A percentile compares a stretch with the other conserved stretches of the same genome.
Conservation (phyloP, 2,329 filamentous ascomycete species). For the Ustulina deusta region DNA sequence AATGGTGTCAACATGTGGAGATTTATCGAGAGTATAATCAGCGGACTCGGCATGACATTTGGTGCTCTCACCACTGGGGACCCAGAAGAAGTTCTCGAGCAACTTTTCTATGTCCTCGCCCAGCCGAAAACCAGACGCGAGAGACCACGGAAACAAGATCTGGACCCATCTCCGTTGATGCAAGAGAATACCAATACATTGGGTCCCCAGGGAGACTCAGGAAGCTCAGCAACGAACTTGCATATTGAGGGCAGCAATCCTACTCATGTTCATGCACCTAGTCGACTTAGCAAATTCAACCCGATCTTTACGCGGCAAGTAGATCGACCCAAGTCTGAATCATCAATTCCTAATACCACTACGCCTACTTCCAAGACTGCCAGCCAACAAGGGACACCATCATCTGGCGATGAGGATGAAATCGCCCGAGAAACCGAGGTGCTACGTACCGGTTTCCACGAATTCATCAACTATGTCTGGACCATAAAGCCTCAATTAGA, state of each 20-base stretch:
- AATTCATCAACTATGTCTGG: constrained; percentile 22
- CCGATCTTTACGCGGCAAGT: no score
- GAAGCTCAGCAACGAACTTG: no score
- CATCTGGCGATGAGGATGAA: neutral
- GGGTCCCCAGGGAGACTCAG: no score
- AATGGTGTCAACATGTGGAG: constrained; percentile 9
- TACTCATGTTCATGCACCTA: no score
- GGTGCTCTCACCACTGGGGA: neutral
- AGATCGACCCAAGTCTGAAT: no score
- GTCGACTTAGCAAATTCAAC: no score
- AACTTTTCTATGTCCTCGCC: constrained; percentile 28
- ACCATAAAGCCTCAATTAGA: neutral
- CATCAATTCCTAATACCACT: neutral
- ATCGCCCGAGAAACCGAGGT: neutral
- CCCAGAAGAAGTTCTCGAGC: constrained; percentile 25
- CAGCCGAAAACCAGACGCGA: neutral
- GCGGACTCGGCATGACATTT: neutral
- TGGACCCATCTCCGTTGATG: no score
- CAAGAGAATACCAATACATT: no score
- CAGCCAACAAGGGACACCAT: neutral
- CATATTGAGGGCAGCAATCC: no score
- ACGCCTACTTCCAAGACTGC: no score
- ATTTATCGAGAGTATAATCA: constrained; percentile 6
- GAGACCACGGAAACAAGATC: neutral
- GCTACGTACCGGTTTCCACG: constrained; percentile 26